A percentile compares a stretch with the other conserved stretches of the same genome.
Evolutionary conservation across 73 alveolate species (phyloP).

Genomic region (Paramecium sexaurelia): DNA sequence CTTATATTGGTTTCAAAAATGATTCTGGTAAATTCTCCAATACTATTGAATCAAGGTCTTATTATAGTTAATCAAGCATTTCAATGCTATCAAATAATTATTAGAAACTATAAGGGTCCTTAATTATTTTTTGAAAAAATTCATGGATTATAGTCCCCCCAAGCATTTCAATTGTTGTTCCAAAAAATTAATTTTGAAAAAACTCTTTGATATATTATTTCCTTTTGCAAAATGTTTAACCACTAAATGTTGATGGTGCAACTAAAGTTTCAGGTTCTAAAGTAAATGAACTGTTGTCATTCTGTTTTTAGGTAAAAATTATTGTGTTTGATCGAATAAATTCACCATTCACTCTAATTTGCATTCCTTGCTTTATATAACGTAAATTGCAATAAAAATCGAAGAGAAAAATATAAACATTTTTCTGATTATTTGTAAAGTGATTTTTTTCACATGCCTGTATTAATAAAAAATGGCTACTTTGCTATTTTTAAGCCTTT

Average conservation of each 20-base stretch:
- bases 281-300: neutral
- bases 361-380: neutral
- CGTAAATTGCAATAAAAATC: neutral
- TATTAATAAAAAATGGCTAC: neutral
- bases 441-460: neutral
- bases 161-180: neutral
- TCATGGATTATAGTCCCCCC: neutral
- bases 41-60: neutral
- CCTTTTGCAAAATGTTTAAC: neutral
- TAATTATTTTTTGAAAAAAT: neutral
- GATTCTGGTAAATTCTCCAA: neutral
- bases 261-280: neutral
- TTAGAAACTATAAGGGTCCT: neutral
- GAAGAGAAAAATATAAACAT: neutral
- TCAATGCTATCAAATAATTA: neutral
- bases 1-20: neutral
- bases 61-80: neutral
- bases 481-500: neutral
- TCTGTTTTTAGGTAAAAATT: neutral
- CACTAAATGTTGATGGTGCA: neutral
- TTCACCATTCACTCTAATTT: neutral
- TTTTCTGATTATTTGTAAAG: neutral
- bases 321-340: neutral
- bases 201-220: neutral
- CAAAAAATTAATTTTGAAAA: neutral